Conservation (phyloP, 148 eudicot species). For the Simmondsia chinensis region DNA sequence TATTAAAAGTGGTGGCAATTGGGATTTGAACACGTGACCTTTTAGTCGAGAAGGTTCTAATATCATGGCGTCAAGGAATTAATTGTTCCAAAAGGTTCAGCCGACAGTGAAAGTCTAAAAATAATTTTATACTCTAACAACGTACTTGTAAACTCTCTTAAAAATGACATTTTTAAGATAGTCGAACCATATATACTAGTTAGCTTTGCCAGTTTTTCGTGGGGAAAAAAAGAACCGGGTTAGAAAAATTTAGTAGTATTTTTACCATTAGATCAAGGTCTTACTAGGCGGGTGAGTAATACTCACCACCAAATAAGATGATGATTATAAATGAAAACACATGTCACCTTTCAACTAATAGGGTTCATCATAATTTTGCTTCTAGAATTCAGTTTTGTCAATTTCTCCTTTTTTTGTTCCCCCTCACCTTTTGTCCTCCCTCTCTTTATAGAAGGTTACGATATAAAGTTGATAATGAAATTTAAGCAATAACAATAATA, state of each 20-base stretch:
- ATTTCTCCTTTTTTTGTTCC: neutral
- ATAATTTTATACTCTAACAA: no score
- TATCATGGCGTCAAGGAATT: no score
- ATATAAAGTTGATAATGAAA: conserved; percentile 24
- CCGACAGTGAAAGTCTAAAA: no score
- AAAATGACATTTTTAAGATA: no score
- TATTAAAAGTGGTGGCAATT: no score
- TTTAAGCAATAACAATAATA: neutral
- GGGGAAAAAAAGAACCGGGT: no score
- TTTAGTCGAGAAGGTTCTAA: no score
- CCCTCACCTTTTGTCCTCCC: neutral
- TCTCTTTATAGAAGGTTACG: conserved; percentile 2
- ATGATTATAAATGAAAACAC: conserved; percentile 39
- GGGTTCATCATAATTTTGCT: conserved; percentile 31
- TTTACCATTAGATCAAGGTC: neutral
- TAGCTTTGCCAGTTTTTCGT: no score
- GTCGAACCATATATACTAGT: no score
- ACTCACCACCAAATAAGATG: conserved; percentile 43
- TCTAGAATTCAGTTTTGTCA: conserved; percentile 21
- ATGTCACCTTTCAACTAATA: conserved; percentile 44
- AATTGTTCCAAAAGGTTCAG: no score
- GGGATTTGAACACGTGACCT: no score
- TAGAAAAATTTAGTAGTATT: neutral
- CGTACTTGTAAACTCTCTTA: no score
- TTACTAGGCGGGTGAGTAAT: conserved; percentile 6